Conservation (phyloP, 768 basidiomycete genomes). For the Amanita jacksonii region DNA sequence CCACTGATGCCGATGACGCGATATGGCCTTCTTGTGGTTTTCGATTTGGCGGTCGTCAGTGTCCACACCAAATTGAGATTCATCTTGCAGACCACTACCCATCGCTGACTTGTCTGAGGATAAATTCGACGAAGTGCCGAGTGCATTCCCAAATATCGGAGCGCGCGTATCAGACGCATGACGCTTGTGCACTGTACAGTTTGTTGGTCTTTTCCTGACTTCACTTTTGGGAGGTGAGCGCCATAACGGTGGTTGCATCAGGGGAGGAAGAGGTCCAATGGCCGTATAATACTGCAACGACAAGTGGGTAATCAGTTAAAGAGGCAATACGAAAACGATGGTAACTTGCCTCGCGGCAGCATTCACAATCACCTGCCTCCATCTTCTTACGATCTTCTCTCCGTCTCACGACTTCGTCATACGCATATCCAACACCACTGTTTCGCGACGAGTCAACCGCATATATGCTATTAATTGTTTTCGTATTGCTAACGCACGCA, state of each 20-base stretch:
- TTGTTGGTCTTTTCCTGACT: constrained; percentile 10
- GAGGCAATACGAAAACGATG: not conserved
- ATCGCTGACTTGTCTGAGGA: not conserved
- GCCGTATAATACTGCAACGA: constrained; percentile 79
- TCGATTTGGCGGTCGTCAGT: constrained; percentile 19
- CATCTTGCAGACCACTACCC: constrained; percentile 1
- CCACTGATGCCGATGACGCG: constrained; percentile 68
- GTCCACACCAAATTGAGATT: constrained; percentile 2
- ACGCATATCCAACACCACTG: constrained; percentile 56
- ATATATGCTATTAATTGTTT: constrained; percentile 54
- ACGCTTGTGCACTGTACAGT: not conserved
- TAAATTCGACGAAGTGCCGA: not conserved
- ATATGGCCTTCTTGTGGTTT: constrained; percentile 61
- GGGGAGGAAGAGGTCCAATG: constrained; percentile 59
- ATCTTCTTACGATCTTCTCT: constrained; percentile 50
- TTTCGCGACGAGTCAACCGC: constrained; percentile 61
- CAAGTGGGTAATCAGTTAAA: constrained; percentile 2
- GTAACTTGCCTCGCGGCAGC: constrained; percentile 53
- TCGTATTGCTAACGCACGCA: constrained; percentile 18
- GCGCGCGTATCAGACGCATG: constrained; percentile 1
- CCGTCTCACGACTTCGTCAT: constrained; percentile 65
- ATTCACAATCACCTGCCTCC: constrained; percentile 68
- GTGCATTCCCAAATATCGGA: not conserved
- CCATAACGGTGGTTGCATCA: constrained; percentile 67
- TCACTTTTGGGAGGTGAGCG: constrained; percentile 42